phyloP scores from a whole-genome alignment of 805 yeast genomes.

The Yarrowia sp. region DNA sequence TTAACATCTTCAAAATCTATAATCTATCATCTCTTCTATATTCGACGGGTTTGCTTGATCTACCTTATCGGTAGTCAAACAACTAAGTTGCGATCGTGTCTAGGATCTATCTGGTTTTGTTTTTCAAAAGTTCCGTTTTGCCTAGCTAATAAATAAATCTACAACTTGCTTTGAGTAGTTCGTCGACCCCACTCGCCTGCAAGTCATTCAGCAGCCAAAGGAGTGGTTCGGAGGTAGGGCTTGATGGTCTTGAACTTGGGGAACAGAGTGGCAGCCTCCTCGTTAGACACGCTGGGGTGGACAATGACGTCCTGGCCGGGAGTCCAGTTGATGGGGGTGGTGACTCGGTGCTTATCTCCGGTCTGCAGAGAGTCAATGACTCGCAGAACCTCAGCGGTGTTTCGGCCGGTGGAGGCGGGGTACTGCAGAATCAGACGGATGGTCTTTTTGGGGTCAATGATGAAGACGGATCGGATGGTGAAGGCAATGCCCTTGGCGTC shows the following conservation, averaged over 20 bases:
- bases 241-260: slow-evolving; percentile 85
- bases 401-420: slow-evolving; percentile 95
- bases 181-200: slow-evolving; percentile 22
- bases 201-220: slow-evolving; percentile 31
- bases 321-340: slow-evolving; percentile 92
- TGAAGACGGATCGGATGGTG: slow-evolving; percentile 89
- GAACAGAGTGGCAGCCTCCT: slow-evolving; percentile 77
- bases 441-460: slow-evolving; percentile 89
- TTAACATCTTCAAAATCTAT: no score
- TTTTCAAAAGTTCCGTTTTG: no score
- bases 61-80: no score
- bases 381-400: slow-evolving; percentile 89
- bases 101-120: no score
- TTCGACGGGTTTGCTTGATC: no score
- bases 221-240: slow-evolving; percentile 83
- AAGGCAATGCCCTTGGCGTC: slow-evolving; percentile 69
- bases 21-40: no score
- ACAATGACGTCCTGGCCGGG: slow-evolving; percentile 91
- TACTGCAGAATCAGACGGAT: slow-evolving; percentile 82
- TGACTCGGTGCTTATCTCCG: slow-evolving; percentile 82
- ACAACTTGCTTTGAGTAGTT: slow-evolving; percentile 23
- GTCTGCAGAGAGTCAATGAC: slow-evolving; percentile 86
- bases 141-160: slow-evolving; percentile 24
- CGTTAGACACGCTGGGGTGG: slow-evolving; percentile 83
- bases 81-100: no score